Conservation (phyloP, 441 rosid species). For the Melastoma candidum region DNA sequence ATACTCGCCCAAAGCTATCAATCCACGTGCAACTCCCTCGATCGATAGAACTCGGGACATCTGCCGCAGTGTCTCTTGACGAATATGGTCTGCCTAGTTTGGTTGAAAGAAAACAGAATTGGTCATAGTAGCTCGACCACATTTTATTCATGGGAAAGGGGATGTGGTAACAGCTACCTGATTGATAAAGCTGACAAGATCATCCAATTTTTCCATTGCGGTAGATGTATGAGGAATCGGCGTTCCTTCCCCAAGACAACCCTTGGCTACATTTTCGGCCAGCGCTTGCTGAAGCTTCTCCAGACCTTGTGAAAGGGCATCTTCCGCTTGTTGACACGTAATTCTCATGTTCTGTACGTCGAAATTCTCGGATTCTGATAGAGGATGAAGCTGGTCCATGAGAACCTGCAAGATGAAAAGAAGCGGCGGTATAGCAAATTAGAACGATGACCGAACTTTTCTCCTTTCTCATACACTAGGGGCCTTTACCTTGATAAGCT, state of each 20-base stretch:
- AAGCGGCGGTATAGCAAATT: slow-evolving; percentile 1
- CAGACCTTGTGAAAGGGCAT: slow-evolving; percentile 90
- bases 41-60: slow-evolving; percentile 66
- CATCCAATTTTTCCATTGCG: slow-evolving; percentile 70
- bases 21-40: slow-evolving; percentile 76
- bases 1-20: slow-evolving; percentile 91
- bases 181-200: slow-evolving; percentile 58
- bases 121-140: too few species aligned
- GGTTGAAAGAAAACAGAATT: not conserved
- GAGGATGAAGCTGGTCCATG: slow-evolving; percentile 48
- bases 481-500: slow-evolving; percentile 49
- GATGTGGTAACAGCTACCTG: slow-evolving; percentile 38
- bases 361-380: slow-evolving; percentile 54
- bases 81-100: slow-evolving; percentile 81
- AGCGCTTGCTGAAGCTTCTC: slow-evolving; percentile 71
- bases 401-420: slow-evolving; percentile 46
- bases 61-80: slow-evolving; percentile 76
- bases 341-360: slow-evolving; percentile 46
- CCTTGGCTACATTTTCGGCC: slow-evolving; percentile 51
- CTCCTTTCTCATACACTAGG: not conserved
- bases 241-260: slow-evolving; percentile 46
- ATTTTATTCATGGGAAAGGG: not conserved
- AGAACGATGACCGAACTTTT: not conserved
- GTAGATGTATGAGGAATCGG: slow-evolving; percentile 40
- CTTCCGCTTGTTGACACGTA: slow-evolving; percentile 92